Evolutionary conservation across 805 yeast genomes (phyloP).

Genomic region (Tetrapisispora phaffii): DNA sequence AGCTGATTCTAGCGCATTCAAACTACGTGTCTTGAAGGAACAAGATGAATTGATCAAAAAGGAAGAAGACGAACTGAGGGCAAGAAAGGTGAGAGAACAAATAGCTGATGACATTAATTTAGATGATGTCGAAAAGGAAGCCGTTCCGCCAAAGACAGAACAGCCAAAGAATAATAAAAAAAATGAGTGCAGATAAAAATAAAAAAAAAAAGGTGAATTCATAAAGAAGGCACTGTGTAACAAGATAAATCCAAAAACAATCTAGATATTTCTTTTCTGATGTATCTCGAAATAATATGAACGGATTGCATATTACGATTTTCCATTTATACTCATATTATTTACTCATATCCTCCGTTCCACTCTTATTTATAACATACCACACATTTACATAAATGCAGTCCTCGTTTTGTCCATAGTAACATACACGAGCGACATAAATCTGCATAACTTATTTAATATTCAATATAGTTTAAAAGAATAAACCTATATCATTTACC

Average conservation of each 20-base stretch:
- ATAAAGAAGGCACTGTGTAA: background rate
- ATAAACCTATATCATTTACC: background rate
- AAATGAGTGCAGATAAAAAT: background rate
- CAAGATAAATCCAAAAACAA: background rate
- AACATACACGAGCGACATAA: background rate
- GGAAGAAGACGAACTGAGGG: conserved; percentile 72
- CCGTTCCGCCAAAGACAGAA: background rate
- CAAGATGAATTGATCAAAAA: conserved; percentile 77
- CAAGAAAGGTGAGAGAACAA: conserved; percentile 16
- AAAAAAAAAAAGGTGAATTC: background rate
- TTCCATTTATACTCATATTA: background rate
- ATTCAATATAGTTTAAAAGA: conserved; percentile 3
- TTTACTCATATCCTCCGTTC: background rate
- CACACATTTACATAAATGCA: background rate
- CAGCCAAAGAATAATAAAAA: background rate
- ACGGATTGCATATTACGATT: background rate
- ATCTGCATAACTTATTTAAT: background rate
- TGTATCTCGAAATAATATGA: background rate
- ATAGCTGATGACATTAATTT: conserved; percentile 31
- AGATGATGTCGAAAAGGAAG: conserved; percentile 26
- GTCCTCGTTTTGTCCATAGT: no score
- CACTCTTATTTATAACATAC: background rate
- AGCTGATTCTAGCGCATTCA: conserved; percentile 44
- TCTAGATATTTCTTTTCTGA: background rate
- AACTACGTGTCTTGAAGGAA: conserved; percentile 63